Evolutionary conservation across 2,329 filamentous ascomycete genomes (phyloP), one percentile per base, ranked within the genome.

Genomic region (Daldinia eschscholtzii): DNA sequence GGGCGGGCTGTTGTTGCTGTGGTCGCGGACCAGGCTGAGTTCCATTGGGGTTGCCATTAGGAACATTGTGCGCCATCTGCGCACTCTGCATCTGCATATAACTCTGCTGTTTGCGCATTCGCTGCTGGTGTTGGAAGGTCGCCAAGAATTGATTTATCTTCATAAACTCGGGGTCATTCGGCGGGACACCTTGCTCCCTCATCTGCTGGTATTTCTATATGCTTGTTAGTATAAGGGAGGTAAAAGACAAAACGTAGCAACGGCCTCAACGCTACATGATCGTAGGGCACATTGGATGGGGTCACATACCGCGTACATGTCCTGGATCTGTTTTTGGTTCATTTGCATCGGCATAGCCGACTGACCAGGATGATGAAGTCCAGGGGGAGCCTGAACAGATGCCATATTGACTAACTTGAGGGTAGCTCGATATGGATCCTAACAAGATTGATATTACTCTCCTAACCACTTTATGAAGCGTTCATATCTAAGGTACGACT

Each of bases 151-250:
- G 89, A 61, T 93, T 91, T 35, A 90, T 88, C 81, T 96, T 97
- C 76, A 95, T 87, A 76, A 91, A 94, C 79, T 98, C 94, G 52
- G 95, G 95, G 76, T 98, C 94, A 64, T 87, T 91, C 64, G 90
- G 87, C 44, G 93, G 89, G 26, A 97, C 91, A 73, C 94, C 94
- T 75, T 91, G 87, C 63, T 92, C 88, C 81, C 95, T 96, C 92
- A 98, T 94, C 79, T 93, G 89, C 77, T 92, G 91, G 73, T 92
- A 96, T 87, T 93, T 94, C 94, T 98, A 53, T 41, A 56, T 26
- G 2, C 12, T 53, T 67, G 80, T 85, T 77, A 87, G 78, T 68
- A 70, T 50, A 48, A 53, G 35, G 9, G 35, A 46, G 35, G 37
- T 4, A 39, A 7, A 26, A 39, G 30, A n/a, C 3, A 55, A 28